A percentile compares a stretch with the other conserved stretches of the same genome.
Conservation (phyloP, 192 early-diverging fungal genomes). For the Backusella parvicylindrica region DNA sequence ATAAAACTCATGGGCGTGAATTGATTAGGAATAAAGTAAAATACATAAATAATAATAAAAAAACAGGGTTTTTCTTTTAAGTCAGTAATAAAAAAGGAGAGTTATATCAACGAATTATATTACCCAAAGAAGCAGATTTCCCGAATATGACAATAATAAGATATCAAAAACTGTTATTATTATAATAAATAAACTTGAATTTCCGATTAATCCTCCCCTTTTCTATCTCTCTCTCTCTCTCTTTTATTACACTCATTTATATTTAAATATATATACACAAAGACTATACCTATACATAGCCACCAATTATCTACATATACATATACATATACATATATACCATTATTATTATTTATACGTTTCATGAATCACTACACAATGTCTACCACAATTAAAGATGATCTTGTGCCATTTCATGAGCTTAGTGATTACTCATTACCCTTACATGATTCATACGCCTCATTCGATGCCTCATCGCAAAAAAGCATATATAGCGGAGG, state of each 20-base stretch:
- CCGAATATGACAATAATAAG: background rate
- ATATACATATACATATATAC: background rate
- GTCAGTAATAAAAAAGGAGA: background rate
- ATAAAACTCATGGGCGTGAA: background rate
- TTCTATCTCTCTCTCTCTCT: slow-evolving; percentile 7
- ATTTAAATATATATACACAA: background rate
- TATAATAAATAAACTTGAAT: background rate
- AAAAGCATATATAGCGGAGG: slow-evolving; percentile 26
- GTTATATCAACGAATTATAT: background rate
- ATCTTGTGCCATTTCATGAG: slow-evolving; percentile 21
- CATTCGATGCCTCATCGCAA: slow-evolving; percentile 4
- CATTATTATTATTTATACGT: background rate
- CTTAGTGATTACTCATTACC: slow-evolving; percentile 40
- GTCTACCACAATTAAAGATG: slow-evolving; percentile 9
- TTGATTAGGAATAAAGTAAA: background rate
- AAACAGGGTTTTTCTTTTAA: background rate
- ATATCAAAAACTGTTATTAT: background rate
- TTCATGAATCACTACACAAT: slow-evolving; percentile 3
- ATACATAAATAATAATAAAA: background rate
- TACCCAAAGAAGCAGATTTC: background rate
- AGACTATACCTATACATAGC: background rate
- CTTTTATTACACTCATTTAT: slow-evolving; percentile 2
- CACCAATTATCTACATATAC: background rate
- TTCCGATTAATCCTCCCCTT: background rate
- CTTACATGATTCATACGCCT: slow-evolving; percentile 8